Conservation (phyloP, 2,329 filamentous ascomycete genomes). For the Fusarium anguioides region DNA sequence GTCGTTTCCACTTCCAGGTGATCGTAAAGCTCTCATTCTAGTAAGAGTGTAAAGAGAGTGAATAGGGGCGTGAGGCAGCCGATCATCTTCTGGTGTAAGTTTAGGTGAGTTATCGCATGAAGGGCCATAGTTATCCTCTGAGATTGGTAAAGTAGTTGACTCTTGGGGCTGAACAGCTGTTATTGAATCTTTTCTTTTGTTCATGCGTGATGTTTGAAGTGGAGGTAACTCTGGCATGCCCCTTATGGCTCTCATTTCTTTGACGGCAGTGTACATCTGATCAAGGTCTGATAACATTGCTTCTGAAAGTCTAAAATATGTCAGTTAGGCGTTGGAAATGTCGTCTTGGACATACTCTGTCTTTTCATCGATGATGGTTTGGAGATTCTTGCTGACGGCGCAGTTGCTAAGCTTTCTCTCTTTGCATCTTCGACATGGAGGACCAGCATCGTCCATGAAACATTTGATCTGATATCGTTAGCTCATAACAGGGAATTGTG, state of each 20-base stretch:
- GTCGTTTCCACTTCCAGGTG: slow-evolving; percentile 45
- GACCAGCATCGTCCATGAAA: slow-evolving; percentile 54
- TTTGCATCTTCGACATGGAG: slow-evolving; percentile 52
- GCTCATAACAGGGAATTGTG: fast-evolving
- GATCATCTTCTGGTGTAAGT: slow-evolving; percentile 48
- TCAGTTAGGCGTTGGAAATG: fast-evolving
- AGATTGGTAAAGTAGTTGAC: not conserved
- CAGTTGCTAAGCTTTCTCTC: slow-evolving; percentile 53
- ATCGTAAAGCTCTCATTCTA: slow-evolving; percentile 51
- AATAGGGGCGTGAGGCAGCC: slow-evolving; percentile 52
- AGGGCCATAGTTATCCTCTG: slow-evolving; percentile 36
- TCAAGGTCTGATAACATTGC: slow-evolving; percentile 41
- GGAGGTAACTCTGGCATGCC: slow-evolving; percentile 39
- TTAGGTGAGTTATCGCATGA: slow-evolving; percentile 46
- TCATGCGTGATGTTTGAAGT: slow-evolving; percentile 27
- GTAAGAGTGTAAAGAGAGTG: slow-evolving; percentile 54
- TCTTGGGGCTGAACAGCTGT: not conserved
- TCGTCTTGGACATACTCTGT: slow-evolving; percentile 44
- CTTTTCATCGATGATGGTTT: slow-evolving; percentile 56
- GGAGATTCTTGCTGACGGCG: slow-evolving; percentile 55
- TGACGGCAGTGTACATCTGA: slow-evolving; percentile 41
- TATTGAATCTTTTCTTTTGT: slow-evolving; percentile 24
- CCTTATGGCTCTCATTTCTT: slow-evolving; percentile 39
- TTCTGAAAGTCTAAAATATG: slow-evolving; percentile 7
- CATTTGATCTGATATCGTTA: slow-evolving; percentile 51